A percentile compares a stretch with the other conserved stretches of the same genome.
These are phyloP conservation scores for Pythium grandisporangium DNA, from an alignment of 352 stramenopile genomes.

Conservation along the genomic window DNA sequence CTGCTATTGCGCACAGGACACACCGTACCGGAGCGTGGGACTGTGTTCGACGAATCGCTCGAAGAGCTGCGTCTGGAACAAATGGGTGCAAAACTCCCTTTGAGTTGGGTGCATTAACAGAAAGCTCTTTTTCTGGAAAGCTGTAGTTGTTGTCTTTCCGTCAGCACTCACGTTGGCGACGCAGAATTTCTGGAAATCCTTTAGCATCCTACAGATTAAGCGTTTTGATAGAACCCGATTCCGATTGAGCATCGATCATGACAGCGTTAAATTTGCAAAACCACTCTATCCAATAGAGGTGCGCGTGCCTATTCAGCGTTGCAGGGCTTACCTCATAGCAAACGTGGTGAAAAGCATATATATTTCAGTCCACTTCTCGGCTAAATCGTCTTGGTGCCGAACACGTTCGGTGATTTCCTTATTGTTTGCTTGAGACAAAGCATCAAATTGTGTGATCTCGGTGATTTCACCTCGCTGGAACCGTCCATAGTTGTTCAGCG, in stretches of 20 bases:
- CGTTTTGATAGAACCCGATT: too few relatives aligned
- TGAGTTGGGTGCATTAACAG: conserved; percentile 41
- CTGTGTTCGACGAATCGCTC: conserved; percentile 53
- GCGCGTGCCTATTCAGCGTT: too few relatives aligned
- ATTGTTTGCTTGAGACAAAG: conserved; percentile 12
- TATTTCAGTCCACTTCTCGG: conserved; percentile 52
- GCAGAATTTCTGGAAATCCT: conserved; percentile 54
- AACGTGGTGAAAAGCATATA: conserved; percentile 44
- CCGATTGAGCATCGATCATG: too few relatives aligned
- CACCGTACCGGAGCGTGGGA: neutral
- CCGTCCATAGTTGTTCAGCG: conserved; percentile 11
- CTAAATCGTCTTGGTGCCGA: conserved; percentile 33
- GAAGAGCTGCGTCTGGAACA: conserved; percentile 74
- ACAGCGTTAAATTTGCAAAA: too few relatives aligned
- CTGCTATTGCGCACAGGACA: too few relatives aligned
- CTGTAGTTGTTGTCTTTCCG: conserved; percentile 9
- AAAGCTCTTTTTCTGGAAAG: conserved; percentile 44
- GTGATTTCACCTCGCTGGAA: conserved; percentile 13
- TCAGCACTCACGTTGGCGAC: conserved; percentile 7
- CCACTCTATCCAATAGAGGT: too few relatives aligned
- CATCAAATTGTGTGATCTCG: conserved; percentile 10
- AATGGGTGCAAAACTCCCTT: conserved; percentile 50
- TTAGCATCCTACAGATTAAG: conserved; percentile 62
- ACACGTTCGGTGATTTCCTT: conserved; percentile 14
- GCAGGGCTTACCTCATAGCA: conserved; percentile 23